Base-by-base conservation (phyloP, 108 stramenopile genomes). In the Cyclostephanos tholiformis region DNA sequence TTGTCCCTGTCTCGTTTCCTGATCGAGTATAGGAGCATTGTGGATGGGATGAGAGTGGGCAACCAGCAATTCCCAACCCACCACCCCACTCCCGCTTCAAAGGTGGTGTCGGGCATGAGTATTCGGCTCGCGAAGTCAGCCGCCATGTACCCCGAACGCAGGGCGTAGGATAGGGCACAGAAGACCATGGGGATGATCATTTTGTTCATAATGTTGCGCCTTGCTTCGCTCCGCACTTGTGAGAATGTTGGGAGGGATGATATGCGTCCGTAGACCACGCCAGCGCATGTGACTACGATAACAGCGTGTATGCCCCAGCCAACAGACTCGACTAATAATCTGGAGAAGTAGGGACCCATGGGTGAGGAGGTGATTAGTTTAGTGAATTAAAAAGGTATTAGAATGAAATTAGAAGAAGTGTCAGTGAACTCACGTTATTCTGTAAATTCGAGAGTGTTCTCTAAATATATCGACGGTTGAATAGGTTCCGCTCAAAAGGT, bases 61-160 rank as follows among this genome's bases (percentile, higher is more conserved):
- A 85, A 39, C 84, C 82, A 85, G 12, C 62, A 48, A 72, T 80
- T 80, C 4, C 84, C 84, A 32, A 85, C 67, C 84, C 84, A 85
- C 82, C 82, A 85, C 19, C 79, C 80, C 43, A 60, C 39, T 17
- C 80, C 77, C 36, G 67, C 55, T 38, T 73, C 76, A 23, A 81
- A 79, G 9, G 63, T 58, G 23, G 10, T 68, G 30, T 30, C 46
- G 41, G 79, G 79, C 41, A 48, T 32, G 8, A 48, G 13, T 29
- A 84, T 50, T 38, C 56, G 52, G 43, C 71, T 66, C 5, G 53
- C 76, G 30, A 77, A 81, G 53, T 81, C 80, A 14, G 80, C 80
- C 1, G 57, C 65, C 66, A 78, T 63, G 72, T 72, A 85, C 38
- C 67, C 80, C 26, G 63, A 59, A 53, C 84, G 68, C 11, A 85